Conservation (phyloP, 129 eudicot species). For the Tagetes erecta region DNA sequence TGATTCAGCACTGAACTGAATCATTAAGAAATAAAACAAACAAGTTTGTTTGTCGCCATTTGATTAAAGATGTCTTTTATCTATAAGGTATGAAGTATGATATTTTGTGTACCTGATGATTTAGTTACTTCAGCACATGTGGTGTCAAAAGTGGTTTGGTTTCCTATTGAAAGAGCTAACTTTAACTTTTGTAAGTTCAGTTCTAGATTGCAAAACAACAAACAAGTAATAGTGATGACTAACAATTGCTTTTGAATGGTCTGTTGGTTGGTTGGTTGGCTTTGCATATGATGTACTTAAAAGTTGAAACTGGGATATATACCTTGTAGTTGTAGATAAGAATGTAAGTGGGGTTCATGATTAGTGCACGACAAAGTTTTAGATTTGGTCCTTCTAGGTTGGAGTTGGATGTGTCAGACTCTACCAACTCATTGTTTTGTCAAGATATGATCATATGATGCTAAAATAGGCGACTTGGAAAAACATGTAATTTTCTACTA, state of each 20-base stretch:
- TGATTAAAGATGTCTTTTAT: not conserved
- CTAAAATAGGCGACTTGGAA: not conserved
- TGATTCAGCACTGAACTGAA: too few species aligned
- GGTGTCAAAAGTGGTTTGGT: slow-evolving; percentile 34
- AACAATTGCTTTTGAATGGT: slow-evolving; percentile 23
- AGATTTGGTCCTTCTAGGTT: slow-evolving; percentile 19
- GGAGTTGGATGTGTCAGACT: slow-evolving; percentile 5
- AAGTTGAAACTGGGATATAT: slow-evolving; percentile 26
- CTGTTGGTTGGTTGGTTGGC: slow-evolving; percentile 22
- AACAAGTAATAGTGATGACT: slow-evolving; percentile 20
- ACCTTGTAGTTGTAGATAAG: not conserved
- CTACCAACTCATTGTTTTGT: slow-evolving; percentile 15
- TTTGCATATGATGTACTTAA: slow-evolving; percentile 27
- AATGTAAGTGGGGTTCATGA: slow-evolving; percentile 9
- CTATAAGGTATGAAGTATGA: not conserved
- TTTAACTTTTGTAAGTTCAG: slow-evolving; percentile 22
- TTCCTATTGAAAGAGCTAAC: slow-evolving; percentile 4
- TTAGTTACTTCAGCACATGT: slow-evolving; percentile 17
- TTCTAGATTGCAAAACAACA: slow-evolving; percentile 17
- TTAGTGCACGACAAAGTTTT: slow-evolving; percentile 22
- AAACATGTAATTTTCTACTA: not conserved
- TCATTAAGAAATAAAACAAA: too few species aligned
- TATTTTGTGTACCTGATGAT: not conserved
- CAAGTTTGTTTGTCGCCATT: not conserved
- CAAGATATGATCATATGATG: not conserved